Conservation (phyloP, 345 rosid genomes). For the Arabidopsis suecica region DNA sequence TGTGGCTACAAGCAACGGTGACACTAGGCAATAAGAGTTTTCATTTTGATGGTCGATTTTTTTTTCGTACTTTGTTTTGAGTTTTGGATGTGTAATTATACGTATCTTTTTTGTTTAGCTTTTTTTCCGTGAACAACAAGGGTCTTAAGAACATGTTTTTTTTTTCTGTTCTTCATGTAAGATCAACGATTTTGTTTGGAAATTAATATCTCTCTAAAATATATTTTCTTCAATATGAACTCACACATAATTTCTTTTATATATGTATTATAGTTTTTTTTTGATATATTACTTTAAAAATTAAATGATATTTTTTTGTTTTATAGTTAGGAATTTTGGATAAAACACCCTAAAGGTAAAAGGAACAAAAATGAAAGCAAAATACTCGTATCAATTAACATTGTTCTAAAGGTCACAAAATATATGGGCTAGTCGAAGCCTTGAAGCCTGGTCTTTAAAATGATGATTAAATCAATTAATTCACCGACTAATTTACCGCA, state of each 20-base stretch:
- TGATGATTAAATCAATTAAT: too few relatives aligned
- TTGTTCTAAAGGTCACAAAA: neutral
- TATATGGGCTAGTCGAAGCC: neutral
- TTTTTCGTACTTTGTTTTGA: slow-evolving; percentile 22
- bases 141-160: slow-evolving; percentile 34
- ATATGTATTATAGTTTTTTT: neutral
- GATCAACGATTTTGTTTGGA: slow-evolving; percentile 32
- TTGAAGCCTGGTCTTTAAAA: too few relatives aligned
- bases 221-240: neutral
- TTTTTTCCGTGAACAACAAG: slow-evolving; percentile 27
- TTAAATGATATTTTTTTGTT: too few relatives aligned
- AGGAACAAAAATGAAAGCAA: neutral
- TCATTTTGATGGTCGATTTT: slow-evolving; percentile 8
- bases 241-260: neutral
- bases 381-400: neutral
- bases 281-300: neutral
- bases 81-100: slow-evolving; percentile 40
- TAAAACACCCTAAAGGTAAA: neutral
- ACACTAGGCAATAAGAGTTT: slow-evolving; percentile 41
- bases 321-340: neutral
- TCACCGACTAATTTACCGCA: too few relatives aligned
- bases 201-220: slow-evolving; percentile 3
- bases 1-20: slow-evolving; percentile 42
- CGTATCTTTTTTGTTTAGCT: slow-evolving; percentile 3
- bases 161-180: slow-evolving; percentile 38